Base-by-base conservation (phyloP, 129 eudicot genomes). In the Helianthus tuberosus region DNA sequence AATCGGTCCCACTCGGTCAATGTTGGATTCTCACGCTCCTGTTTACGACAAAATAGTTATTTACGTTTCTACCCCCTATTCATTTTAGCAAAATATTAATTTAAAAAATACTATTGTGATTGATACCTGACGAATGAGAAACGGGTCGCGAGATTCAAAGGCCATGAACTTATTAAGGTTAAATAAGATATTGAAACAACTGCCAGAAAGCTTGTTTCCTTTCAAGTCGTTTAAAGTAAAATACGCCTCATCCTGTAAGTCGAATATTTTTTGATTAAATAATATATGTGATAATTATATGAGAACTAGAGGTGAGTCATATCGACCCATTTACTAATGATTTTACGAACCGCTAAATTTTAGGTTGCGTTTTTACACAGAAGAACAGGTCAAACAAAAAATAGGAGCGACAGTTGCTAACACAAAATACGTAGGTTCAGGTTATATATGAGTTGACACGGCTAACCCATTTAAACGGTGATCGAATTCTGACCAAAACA, bases 1-100 rank as follows among this genome's bases (percentile, higher is more conserved):
- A 88, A 88, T 8, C 93, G 93, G 64, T 88, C 93, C 93, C 93
- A 88, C 49, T 88, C 93, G 41, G 89, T 88, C 87, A 85, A 77
- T 20, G 87, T 88, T 71, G 93, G 93, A 68, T 88, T 82, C 81
- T 88, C 93, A 68, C 89, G 84, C 76, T 88, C 93, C 93, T 88
- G 78, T 44, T 43, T 43, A 50, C 50, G 80, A 35, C 69, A 67
- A 57, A 4, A 67, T 8, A 25, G 50, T 70, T 63, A 78, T 23
- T 71, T 63, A 35, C 1, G 2, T 62, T 78, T 12, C 43, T 15
- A 70, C 66, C 23, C 72, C 35, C 2, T 27, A 13, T 7, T 59
- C 11, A 17, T 9, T 58, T 43, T 14, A 43, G 11, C 23, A 49
- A 60, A 57, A 58, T 6, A 11, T 43, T 32, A 25, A 20, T 16